phyloP scores from a whole-genome alignment of 805 yeast genomes.

The Ogataea zsoltii region DNA sequence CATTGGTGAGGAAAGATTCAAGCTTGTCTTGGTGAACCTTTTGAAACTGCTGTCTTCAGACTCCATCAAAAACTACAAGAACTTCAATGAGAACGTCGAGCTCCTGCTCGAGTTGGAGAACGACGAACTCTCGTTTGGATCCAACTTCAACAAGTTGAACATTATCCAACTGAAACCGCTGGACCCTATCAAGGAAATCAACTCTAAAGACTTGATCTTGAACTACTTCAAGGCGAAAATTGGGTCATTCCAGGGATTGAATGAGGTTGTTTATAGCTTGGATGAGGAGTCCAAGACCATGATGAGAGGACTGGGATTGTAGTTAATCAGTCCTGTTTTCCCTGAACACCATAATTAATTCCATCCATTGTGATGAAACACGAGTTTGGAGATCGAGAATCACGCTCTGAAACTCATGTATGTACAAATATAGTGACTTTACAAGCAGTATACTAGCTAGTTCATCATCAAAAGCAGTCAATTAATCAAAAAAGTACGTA shows the following conservation, averaged over 20 bases:
- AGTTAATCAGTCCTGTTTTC: too few relatives aligned
- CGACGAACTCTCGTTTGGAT: constrained; percentile 71
- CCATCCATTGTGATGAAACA: too few relatives aligned
- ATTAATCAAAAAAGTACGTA: not conserved
- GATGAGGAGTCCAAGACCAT: constrained; percentile 21
- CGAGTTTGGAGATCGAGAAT: too few relatives aligned
- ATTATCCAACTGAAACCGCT: constrained; percentile 59
- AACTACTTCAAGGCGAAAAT: constrained; percentile 35
- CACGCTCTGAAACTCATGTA: too few relatives aligned
- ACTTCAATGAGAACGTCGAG: constrained; percentile 42
- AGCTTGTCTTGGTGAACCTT: constrained; percentile 45
- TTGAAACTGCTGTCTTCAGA: constrained; percentile 38
- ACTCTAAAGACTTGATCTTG: constrained; percentile 31
- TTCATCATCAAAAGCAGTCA: not conserved
- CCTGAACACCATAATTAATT: not conserved
- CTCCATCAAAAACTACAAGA: constrained; percentile 35
- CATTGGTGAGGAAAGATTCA: constrained; percentile 41
- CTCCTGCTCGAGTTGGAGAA: constrained; percentile 61
- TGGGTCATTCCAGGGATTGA: constrained; percentile 17
- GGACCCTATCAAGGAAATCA: constrained; percentile 68
- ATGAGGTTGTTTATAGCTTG: constrained; percentile 13
- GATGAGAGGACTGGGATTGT: constrained; percentile 15
- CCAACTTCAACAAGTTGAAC: constrained; percentile 73
- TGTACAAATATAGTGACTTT: not conserved
- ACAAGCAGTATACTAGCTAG: not conserved